A percentile compares a stretch with the other conserved stretches of the same genome.
Evolutionary conservation across 768 basidiomycete genomes (phyloP).

Genomic region (Cantharellus cinnabarinus): DNA sequence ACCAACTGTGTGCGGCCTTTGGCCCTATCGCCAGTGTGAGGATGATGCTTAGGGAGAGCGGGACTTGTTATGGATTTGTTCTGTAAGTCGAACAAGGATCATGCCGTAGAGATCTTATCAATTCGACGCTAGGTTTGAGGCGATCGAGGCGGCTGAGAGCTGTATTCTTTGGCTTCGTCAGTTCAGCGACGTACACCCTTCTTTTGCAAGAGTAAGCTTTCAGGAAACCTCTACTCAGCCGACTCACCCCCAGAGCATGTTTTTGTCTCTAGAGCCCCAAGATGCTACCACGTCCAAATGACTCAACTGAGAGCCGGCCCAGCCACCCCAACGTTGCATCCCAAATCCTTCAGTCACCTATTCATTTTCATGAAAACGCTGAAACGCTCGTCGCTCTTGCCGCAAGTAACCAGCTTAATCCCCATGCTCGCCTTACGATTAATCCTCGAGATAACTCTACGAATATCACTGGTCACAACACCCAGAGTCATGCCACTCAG

Average conservation of each 20-base stretch:
- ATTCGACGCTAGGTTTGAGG: constrained; percentile 33
- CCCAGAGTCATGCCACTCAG: neutral
- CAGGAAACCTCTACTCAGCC: neutral
- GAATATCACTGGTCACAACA: neutral
- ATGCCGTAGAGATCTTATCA: neutral
- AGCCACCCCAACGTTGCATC: neutral
- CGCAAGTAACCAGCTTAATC: too few species aligned
- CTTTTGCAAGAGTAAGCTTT: constrained; percentile 54
- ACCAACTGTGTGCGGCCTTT: constrained; percentile 48
- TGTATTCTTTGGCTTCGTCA: constrained; percentile 53
- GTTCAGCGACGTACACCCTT: constrained; percentile 64
- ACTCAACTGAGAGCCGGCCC: neutral
- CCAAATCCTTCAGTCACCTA: neutral
- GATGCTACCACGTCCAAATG: neutral
- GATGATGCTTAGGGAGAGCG: constrained; percentile 67
- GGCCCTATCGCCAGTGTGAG: constrained; percentile 58
- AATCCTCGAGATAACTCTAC: neutral
- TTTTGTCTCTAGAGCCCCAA: neutral
- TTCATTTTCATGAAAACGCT: neutral
- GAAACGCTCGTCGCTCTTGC: neutral
- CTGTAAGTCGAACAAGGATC: constrained; percentile 26
- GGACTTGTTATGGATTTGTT: constrained; percentile 63
- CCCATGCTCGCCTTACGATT: too few species aligned
- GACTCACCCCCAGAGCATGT: neutral
- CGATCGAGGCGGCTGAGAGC: constrained; percentile 43